Evolutionary conservation across 192 early-diverging fungal species (phyloP).

Genomic region (Backusella psychrophila): DNA sequence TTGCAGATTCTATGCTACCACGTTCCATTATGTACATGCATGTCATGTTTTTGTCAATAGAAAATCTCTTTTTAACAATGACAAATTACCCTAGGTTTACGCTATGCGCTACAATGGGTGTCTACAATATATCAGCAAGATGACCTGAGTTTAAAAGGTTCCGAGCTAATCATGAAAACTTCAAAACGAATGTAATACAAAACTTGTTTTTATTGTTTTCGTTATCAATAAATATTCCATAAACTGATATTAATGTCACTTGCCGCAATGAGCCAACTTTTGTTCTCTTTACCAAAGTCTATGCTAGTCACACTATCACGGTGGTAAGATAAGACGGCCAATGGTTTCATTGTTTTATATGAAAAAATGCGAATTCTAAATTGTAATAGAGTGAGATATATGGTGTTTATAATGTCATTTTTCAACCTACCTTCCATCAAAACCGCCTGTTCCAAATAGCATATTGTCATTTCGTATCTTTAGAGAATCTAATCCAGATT

Average conservation of each 20-base stretch:
- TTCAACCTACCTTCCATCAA: constrained; percentile 27
- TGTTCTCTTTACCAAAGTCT: constrained; percentile 5
- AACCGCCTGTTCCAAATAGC: constrained; percentile 36
- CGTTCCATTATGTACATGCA: too few relatives aligned
- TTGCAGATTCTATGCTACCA: too few relatives aligned
- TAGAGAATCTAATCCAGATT: constrained; percentile 24
- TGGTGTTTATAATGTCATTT: too few relatives aligned
- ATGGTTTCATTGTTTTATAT: constrained; percentile 28
- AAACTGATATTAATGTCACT: constrained; percentile 37
- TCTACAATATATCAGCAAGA: too few relatives aligned
- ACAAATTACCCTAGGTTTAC: too few relatives aligned
- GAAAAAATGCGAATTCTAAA: constrained; percentile 36
- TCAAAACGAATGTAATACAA: too few relatives aligned
- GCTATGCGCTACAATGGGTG: too few relatives aligned
- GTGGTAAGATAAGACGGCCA: constrained; percentile 33
- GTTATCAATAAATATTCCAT: constrained; percentile 33
- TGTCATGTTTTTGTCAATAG: too few relatives aligned
- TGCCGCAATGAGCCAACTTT: constrained; percentile 25
- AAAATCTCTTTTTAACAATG: too few relatives aligned
- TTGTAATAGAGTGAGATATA: neutral
- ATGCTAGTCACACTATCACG: constrained; percentile 32
- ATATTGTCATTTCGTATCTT: constrained; percentile 31
- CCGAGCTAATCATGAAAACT: neutral
- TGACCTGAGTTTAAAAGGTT: neutral
- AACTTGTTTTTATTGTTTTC: neutral